Percentiles rank a stretch among this genome's conserved stretches.
Evolutionary conservation across 2,329 filamentous ascomycete genomes (phyloP).

Genomic region (Epichloe bromicola): DNA sequence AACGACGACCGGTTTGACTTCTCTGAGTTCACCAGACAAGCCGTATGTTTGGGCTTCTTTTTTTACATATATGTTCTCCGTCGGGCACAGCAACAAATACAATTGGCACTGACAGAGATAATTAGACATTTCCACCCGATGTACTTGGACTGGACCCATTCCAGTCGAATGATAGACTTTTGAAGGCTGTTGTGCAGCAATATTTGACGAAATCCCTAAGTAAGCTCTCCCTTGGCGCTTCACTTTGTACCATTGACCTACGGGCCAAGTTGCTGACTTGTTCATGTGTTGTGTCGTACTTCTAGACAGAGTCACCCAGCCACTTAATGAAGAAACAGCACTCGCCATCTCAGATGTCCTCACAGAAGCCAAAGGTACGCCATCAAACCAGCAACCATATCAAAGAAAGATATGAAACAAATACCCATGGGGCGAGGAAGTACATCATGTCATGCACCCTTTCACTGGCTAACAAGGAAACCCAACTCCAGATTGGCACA

Average conservation of each 20-base stretch:
- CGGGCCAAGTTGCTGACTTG: not conserved
- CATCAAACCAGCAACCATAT: not conserved
- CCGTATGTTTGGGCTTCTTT: not conserved
- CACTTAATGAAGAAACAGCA: not conserved
- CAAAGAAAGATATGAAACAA: not conserved
- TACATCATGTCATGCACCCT: no score
- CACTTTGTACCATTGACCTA: not conserved
- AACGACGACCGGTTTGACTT: not conserved
- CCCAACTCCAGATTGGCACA: slow-evolving; percentile 1
- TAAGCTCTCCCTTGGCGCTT: not conserved
- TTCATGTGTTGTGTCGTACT: not conserved
- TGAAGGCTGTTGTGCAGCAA: not conserved
- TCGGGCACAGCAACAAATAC: not conserved
- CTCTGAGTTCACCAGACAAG: not conserved
- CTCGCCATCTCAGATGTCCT: not conserved
- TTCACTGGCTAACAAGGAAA: no score
- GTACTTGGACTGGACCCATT: not conserved
- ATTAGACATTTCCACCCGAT: not conserved
- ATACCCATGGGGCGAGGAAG: no score
- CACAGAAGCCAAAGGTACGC: not conserved
- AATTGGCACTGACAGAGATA: not conserved
- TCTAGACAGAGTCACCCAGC: not conserved
- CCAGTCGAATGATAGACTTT: not conserved
- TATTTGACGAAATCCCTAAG: not conserved
- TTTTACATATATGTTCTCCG: not conserved